phyloP scores from a whole-genome alignment of 2,329 filamentous ascomycete species.

The Nothophaeocryptopus gaeumannii region DNA sequence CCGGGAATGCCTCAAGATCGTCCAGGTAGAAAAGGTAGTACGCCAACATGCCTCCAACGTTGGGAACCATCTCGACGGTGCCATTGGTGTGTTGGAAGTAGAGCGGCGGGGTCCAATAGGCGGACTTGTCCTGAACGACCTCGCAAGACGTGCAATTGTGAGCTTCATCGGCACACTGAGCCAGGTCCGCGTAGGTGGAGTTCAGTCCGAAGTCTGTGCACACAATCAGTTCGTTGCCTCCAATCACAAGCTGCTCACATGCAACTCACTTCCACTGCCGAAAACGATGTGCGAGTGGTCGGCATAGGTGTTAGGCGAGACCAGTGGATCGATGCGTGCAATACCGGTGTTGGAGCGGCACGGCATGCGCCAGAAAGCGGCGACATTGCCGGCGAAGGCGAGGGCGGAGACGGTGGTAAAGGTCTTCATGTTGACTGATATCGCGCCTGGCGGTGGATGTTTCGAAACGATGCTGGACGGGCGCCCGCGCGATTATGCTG shows the following conservation, averaged over 20 bases:
- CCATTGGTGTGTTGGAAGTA: conserved; percentile 73
- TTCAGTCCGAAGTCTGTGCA: conserved; percentile 61
- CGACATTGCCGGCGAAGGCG: conserved; percentile 29
- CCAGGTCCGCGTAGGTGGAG: conserved; percentile 58
- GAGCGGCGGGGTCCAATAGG: conserved; percentile 75
- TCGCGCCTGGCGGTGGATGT: conserved; percentile 14
- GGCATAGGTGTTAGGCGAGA: conserved; percentile 59
- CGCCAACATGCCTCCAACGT: conserved; percentile 79
- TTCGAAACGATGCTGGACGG: conserved; percentile 6
- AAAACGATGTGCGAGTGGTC: conserved; percentile 72
- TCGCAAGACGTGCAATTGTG: conserved; percentile 77
- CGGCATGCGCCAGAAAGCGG: conserved; percentile 86
- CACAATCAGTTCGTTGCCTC: conserved; percentile 14
- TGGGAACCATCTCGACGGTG: conserved; percentile 64
- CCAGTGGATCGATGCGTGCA: conserved; percentile 73
- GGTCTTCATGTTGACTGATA: conserved; percentile 26
- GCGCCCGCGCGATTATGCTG: conserved; percentile 18
- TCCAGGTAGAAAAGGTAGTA: conserved; percentile 80
- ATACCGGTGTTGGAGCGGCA: conserved; percentile 69
- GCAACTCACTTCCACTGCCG: conserved; percentile 67
- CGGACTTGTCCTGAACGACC: conserved; percentile 78
- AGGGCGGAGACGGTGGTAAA: conserved; percentile 26
- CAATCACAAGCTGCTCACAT: conserved; percentile 19
- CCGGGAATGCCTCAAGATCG: conserved; percentile 68
- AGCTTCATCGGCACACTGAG: conserved; percentile 55